A percentile compares a stretch with the other conserved stretches of the same genome.
Conservation (phyloP, 1,284 basidiomycete genomes). For the Singerocomus inundabilis region DNA sequence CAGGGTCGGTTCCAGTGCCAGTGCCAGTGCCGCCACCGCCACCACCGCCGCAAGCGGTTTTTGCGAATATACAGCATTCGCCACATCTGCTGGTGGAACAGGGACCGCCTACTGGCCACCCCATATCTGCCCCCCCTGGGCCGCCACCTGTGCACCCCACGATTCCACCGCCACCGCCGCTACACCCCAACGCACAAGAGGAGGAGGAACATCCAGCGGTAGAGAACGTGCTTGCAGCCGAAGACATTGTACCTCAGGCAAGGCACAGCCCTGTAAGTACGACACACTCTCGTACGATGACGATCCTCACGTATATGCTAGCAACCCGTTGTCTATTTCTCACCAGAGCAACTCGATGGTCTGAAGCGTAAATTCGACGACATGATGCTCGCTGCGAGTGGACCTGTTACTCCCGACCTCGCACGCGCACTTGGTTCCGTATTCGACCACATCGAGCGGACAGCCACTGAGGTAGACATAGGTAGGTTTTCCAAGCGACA, state of each 20-base stretch:
- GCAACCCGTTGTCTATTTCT: conserved; percentile 32
- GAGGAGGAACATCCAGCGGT: conserved; percentile 17
- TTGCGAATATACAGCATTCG: conserved; percentile 25
- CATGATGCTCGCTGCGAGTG: conserved; percentile 32
- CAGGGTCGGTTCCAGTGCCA: conserved; percentile 7
- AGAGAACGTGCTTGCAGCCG: conserved; percentile 16
- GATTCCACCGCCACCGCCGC: conserved; percentile 7
- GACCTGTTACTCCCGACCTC: conserved; percentile 31
- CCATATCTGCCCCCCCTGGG: conserved; percentile 10
- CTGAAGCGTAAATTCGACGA: conserved; percentile 33
- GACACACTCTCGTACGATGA: background rate
- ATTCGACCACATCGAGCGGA: conserved; percentile 35
- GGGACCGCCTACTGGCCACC: conserved; percentile 10
- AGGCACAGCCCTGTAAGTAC: conserved; percentile 18
- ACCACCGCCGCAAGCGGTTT: conserved; percentile 22
- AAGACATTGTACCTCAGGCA: conserved; percentile 19
- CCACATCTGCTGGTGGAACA: conserved; percentile 26
- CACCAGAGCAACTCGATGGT: conserved; percentile 31
- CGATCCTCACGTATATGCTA: background rate
- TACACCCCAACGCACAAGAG: conserved; percentile 9
- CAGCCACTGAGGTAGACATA: conserved; percentile 26
- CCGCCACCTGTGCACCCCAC: conserved; percentile 8
- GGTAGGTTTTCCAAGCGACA: conserved; percentile 27
- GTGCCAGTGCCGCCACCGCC: conserved; percentile 5
- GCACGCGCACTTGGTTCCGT: conserved; percentile 34